A percentile compares a stretch with the other conserved stretches of the same genome.
phyloP scores from a whole-genome alignment of 164 flowering plant genomes.

The Liriodendron chinense region DNA sequence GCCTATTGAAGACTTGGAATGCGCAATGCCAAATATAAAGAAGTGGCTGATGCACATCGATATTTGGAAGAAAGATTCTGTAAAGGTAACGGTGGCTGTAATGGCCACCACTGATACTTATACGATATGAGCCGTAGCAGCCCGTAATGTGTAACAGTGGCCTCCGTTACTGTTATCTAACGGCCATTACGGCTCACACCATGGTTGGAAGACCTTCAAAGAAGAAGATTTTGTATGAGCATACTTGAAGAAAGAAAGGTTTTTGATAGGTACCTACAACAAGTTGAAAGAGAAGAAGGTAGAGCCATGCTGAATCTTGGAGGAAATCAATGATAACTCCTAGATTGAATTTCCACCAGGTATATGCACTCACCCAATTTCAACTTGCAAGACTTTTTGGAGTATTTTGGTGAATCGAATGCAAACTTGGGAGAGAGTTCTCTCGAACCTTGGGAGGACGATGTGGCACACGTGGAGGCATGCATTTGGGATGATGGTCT shows the following conservation, averaged over 20 bases:
- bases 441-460: no score
- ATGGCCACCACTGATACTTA: no score
- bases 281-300: slow-evolving; percentile 1
- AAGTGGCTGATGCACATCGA: no score
- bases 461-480: no score
- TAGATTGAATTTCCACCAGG: not conserved
- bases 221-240: not conserved
- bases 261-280: not conserved
- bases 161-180: not conserved
- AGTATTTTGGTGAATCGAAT: not conserved
- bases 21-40: no score
- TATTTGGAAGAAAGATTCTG: no score
- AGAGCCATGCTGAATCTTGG: not conserved
- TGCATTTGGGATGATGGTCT: no score
- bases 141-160: no score
- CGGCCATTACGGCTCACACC: not conserved
- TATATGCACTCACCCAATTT: not conserved
- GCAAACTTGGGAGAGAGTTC: not conserved
- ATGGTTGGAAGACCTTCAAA: not conserved
- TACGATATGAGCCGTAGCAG: no score
- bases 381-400: not conserved
- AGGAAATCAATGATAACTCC: not conserved
- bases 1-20: no score
- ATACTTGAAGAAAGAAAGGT: not conserved
- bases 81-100: no score